A percentile compares a stretch with the other conserved stretches of the same genome.
phyloP scores from a whole-genome alignment of 306 rosid genomes.

The Dalbergia cultrata region DNA sequence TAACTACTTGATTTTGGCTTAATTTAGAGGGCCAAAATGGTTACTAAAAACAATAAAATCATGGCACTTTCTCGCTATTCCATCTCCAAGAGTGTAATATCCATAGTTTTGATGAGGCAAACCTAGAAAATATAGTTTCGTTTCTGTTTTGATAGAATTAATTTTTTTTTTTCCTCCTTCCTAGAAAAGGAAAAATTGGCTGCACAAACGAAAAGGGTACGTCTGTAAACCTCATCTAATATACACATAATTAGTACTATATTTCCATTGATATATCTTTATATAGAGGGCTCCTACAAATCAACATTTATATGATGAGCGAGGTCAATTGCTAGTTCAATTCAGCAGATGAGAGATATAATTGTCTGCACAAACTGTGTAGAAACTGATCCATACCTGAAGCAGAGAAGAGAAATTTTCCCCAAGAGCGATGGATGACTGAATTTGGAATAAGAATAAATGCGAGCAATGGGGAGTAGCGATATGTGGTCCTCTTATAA shows the following conservation, averaged over 20 bases:
- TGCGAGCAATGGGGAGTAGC: constrained; percentile 89
- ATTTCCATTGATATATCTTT: constrained; percentile 9
- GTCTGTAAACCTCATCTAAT: constrained; percentile 1
- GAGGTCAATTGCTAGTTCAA: constrained; percentile 20
- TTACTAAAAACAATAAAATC: constrained; percentile 18
- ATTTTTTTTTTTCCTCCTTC: background rate
- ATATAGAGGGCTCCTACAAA: background rate
- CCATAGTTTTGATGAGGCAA: background rate
- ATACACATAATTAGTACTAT: background rate
- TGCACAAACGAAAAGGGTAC: background rate
- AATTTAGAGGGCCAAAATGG: background rate
- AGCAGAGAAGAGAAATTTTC: constrained; percentile 88
- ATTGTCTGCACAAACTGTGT: constrained; percentile 9
- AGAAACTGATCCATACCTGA: constrained; percentile 60
- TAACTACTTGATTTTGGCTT: background rate
- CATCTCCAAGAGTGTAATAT: background rate
- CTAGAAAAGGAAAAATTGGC: constrained; percentile 20
- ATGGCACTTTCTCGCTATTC: constrained; percentile 9
- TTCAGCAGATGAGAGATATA: background rate
- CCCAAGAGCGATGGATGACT: constrained; percentile 79
- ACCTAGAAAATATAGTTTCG: background rate
- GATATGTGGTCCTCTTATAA: constrained; percentile 82
- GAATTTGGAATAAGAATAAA: constrained; percentile 85
- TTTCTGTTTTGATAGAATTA: background rate
- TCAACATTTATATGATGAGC: constrained; percentile 7